Percentiles rank a stretch among this genome's conserved stretches.
Conservation (phyloP, 768 basidiomycete genomes). For the Favolaschia claudopus region DNA sequence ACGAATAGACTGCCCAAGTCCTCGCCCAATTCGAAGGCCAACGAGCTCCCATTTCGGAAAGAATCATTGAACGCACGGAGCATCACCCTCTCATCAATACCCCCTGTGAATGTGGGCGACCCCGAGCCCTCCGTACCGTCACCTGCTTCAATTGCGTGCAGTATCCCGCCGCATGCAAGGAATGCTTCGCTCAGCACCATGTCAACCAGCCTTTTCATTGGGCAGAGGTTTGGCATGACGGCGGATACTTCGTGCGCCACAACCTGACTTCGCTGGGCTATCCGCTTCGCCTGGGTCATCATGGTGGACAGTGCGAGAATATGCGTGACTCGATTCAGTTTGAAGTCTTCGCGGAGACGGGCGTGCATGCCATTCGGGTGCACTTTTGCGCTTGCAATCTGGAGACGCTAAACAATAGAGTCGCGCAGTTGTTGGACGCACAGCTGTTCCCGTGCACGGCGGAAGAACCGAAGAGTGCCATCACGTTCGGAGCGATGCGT, state of each 20-base stretch:
- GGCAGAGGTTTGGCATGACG: conserved; percentile 6
- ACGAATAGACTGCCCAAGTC: background rate
- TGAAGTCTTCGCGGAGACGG: too few relatives aligned
- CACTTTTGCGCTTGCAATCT: too few relatives aligned
- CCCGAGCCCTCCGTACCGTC: background rate
- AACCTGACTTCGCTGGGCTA: background rate
- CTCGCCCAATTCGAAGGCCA: background rate
- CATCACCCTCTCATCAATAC: background rate
- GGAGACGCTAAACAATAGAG: too few relatives aligned
- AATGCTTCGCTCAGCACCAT: background rate
- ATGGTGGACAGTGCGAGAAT: too few relatives aligned
- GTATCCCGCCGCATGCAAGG: background rate
- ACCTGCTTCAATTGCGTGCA: background rate
- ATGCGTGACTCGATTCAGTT: too few relatives aligned
- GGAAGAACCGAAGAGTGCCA: too few relatives aligned
- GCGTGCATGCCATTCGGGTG: too few relatives aligned
- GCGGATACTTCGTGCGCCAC: background rate
- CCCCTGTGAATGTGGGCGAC: background rate
- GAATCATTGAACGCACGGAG: background rate
- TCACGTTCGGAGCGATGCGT: too few relatives aligned
- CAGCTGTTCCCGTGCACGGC: too few relatives aligned
- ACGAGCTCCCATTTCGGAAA: background rate
- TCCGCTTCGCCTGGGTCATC: background rate
- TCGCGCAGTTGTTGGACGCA: too few relatives aligned
- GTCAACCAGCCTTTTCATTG: conserved; percentile 11